Evolutionary conservation across 305 asterid genomes (phyloP), one percentile per base, ranked within the genome.

Genomic region (Fraxinus latifolia): DNA sequence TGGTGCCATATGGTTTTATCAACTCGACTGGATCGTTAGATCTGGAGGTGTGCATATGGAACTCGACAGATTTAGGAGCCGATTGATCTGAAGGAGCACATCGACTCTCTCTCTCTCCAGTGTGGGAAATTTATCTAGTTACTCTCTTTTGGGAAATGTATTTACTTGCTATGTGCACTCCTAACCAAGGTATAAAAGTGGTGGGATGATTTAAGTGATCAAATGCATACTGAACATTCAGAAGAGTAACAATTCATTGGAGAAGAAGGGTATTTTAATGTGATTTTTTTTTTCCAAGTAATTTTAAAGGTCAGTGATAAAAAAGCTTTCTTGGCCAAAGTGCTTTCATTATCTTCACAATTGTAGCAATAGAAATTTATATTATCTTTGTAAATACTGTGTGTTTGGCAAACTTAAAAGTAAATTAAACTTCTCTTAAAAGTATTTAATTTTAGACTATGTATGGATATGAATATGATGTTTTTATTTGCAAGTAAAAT

Each of bases 11-110:
- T 77, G 86, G 90, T 36, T 91, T 92, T 86, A 76, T 90, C 15
- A 79, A 83, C 77, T 80, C 92, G 19, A 83, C 81, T 14, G 97
- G 97, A 82, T 78, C 87, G 58, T 88, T 96, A 36, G 97, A 93
- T 75, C 82, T 96, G 14, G 95, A 94, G 90, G 89, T 92, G 86
- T 91, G 99, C 87, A 90, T 96, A 89, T 89, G 97, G 97, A 93
- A 91, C 88, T 82, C 94, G 1, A 86, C 91, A 0, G 95, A 91
- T 75, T 83, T 91, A 79, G 91, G 91, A 80, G 92, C 90, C 14
- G 94, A 90, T 77, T 82, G 42, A 80, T 77, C 32, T 65, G 14
- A 68, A 34, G 62, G 25, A 15, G 79, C 42, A 15, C 2, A 14
- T 73, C 7, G 7, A 7, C 36, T 80, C 82, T 79, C 53, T 5